These are phyloP conservation scores for Coemansia sp. DNA, from an alignment of 192 early-diverging fungal genomes.

Conservation along the genomic window DNA sequence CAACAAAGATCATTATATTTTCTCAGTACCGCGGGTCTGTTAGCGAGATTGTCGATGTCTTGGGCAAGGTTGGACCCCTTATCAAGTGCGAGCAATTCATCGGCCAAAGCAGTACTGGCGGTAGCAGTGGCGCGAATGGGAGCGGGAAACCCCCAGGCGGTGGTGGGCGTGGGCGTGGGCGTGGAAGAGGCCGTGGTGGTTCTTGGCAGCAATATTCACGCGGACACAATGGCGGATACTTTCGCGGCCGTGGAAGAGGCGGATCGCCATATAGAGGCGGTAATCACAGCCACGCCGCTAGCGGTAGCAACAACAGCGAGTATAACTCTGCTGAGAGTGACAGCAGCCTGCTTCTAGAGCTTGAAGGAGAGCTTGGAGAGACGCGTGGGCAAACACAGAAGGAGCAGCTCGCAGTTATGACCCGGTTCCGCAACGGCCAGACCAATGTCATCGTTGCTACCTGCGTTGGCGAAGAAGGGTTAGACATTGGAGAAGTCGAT, in stretches of 20 bases:
- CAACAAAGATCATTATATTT: slow-evolving; percentile 81
- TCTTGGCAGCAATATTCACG: not conserved
- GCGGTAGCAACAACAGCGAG: not conserved
- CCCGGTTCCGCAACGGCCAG: slow-evolving; percentile 70
- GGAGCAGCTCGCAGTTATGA: slow-evolving; percentile 77
- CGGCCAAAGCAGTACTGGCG: slow-evolving; percentile 60
- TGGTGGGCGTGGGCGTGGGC: not conserved
- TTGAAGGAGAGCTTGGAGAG: slow-evolving; percentile 20
- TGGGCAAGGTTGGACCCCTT: slow-evolving; percentile 65
- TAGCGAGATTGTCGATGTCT: slow-evolving; percentile 70
- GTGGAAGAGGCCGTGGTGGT: not conserved
- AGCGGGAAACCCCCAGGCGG: not conserved
- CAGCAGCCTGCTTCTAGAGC: slow-evolving; percentile 9
- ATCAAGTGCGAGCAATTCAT: slow-evolving; percentile 75
- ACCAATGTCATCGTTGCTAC: slow-evolving; percentile 89
- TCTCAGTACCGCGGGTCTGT: slow-evolving; percentile 82
- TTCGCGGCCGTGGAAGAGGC: slow-evolving; percentile 12
- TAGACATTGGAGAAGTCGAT: slow-evolving; percentile 96
- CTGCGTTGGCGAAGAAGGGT: slow-evolving; percentile 91
- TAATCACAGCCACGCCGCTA: not conserved
- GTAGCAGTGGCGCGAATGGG: not conserved
- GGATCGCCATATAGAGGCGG: not conserved
- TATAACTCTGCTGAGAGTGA: slow-evolving; percentile 9
- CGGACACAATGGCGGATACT: slow-evolving; percentile 8
- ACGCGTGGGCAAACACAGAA: slow-evolving; percentile 81